A percentile compares a stretch with the other conserved stretches of the same genome.
phyloP scores from a whole-genome alignment of 495 filamentous ascomycete genomes.

The Hypoxylon trugodes region DNA sequence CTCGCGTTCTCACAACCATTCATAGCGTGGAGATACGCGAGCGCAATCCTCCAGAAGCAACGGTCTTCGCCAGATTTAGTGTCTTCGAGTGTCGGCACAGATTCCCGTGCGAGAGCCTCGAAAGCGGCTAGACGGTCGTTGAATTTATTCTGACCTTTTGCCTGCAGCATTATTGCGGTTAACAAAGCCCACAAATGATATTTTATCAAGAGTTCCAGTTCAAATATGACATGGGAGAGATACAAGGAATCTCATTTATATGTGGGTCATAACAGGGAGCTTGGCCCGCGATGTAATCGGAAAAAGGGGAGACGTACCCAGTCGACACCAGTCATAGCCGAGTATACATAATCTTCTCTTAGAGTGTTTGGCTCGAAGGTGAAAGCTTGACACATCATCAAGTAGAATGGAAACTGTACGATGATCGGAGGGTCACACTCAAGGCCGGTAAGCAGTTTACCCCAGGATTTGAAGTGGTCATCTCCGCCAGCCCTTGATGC shows the following conservation, averaged over 20 bases:
- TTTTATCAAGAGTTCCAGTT: no score
- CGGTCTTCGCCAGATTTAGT: not conserved
- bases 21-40: not conserved
- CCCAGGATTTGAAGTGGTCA: slow-evolving; percentile 1
- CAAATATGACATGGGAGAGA: no score
- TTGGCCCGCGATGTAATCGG: no score
- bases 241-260: no score
- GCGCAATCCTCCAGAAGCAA: not conserved
- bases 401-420: not conserved
- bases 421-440: slow-evolving; percentile 3
- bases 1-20: not conserved
- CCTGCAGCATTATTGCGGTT: not conserved
- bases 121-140: not conserved
- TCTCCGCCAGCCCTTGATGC: not conserved
- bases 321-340: not conserved
- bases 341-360: slow-evolving; percentile 1
- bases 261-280: no score
- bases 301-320: not conserved
- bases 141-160: slow-evolving; percentile 1
- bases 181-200: not conserved
- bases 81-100: not conserved
- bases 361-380: not conserved
- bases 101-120: not conserved
- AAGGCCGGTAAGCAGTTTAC: not conserved
- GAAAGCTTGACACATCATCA: slow-evolving; percentile 1